These are phyloP conservation scores for Lactifluus pinguis DNA, from an alignment of 768 basidiomycete genomes.

Conservation along the genomic window DNA sequence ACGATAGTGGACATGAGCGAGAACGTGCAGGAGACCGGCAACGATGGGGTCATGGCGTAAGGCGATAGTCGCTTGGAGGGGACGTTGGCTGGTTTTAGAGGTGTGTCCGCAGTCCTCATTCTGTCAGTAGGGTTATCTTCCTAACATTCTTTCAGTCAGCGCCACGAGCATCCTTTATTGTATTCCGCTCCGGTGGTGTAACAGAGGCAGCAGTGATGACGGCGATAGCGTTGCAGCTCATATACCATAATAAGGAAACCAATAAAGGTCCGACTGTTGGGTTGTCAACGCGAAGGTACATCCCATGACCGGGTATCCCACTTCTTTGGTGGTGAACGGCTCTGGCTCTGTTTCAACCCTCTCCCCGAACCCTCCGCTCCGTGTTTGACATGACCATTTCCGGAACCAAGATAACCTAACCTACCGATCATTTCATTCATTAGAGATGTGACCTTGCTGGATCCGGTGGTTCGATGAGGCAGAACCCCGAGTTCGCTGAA, in stretches of 20 bases:
- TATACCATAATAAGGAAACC: background rate
- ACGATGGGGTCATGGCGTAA: conserved; percentile 36
- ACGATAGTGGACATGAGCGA: conserved; percentile 27
- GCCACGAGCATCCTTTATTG: background rate
- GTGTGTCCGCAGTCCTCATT: background rate
- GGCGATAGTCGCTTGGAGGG: background rate
- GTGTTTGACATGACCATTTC: background rate
- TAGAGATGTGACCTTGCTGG: background rate
- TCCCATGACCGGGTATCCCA: background rate
- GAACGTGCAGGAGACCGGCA: conserved; percentile 40
- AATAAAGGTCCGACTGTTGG: background rate
- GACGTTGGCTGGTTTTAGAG: background rate
- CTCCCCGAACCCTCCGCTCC: background rate
- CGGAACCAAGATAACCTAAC: background rate
- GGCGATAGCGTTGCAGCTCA: background rate
- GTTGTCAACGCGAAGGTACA: background rate
- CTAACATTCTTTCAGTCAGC: background rate
- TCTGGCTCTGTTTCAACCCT: background rate
- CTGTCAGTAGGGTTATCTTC: background rate
- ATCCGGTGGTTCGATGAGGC: background rate
- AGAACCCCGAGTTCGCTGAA: background rate
- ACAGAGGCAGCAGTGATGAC: background rate
- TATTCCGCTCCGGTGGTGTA: background rate
- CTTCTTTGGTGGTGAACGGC: background rate
- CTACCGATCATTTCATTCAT: background rate